Evolutionary conservation across 768 basidiomycete species (phyloP).

Genomic region (Podaxis sp.): DNA sequence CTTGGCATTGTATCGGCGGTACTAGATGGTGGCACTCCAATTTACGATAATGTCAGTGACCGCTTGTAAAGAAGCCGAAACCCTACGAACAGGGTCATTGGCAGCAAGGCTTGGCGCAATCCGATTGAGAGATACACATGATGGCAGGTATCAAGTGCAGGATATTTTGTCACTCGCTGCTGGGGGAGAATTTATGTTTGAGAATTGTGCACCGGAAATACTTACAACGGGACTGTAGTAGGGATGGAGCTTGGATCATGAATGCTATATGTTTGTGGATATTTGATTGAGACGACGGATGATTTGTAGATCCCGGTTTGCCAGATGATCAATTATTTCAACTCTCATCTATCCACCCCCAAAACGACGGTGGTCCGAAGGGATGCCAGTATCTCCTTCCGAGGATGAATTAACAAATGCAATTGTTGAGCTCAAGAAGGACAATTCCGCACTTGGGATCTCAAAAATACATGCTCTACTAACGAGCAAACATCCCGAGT

Average conservation of each 20-base stretch:
- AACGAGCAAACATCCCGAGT: constrained; percentile 53
- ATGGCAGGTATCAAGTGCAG: too few relatives aligned
- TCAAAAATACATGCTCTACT: constrained; percentile 66
- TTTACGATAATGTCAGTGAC: too few relatives aligned
- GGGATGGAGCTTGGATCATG: background rate
- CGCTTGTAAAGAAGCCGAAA: too few relatives aligned
- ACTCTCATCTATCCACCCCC: background rate
- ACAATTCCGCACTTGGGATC: constrained; percentile 64
- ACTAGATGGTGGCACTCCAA: too few relatives aligned
- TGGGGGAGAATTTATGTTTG: too few relatives aligned
- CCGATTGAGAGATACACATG: too few relatives aligned
- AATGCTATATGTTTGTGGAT: background rate
- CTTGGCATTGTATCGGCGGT: too few relatives aligned
- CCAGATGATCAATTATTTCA: background rate
- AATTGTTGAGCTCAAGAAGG: constrained; percentile 48
- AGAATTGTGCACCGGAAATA: too few relatives aligned
- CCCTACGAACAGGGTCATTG: too few relatives aligned
- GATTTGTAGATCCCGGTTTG: background rate
- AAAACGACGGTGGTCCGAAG: background rate
- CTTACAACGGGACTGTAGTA: too few relatives aligned
- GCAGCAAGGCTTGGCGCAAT: too few relatives aligned
- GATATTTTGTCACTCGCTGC: too few relatives aligned
- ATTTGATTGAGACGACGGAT: background rate
- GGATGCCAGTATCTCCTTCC: constrained; percentile 35
- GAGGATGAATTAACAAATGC: constrained; percentile 61